Conservation (phyloP, 2,329 filamentous ascomycete species). For the Didymella pinodella region DNA sequence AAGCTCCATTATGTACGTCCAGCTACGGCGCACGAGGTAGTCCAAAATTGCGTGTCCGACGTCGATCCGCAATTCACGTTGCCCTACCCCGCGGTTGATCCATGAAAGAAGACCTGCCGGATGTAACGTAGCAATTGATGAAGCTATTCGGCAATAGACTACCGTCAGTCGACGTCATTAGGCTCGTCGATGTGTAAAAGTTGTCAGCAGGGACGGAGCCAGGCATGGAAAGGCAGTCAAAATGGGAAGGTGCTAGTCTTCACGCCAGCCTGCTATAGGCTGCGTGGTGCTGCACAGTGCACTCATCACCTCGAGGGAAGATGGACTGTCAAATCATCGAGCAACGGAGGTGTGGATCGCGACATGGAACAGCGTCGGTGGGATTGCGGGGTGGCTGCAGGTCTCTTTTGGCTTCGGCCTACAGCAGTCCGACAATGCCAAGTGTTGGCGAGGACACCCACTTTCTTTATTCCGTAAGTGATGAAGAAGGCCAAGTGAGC, state of each 20-base stretch:
- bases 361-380: slow-evolving; percentile 15
- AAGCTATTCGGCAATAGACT: slow-evolving; percentile 28
- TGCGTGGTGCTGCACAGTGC: neutral
- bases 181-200: slow-evolving; percentile 3
- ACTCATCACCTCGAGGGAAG: neutral
- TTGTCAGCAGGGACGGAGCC: slow-evolving; percentile 9
- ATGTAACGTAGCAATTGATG: slow-evolving; percentile 36
- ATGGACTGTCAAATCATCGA: slow-evolving; percentile 16
- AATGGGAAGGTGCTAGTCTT: slow-evolving; percentile 2
- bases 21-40: slow-evolving; percentile 6
- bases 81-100: slow-evolving; percentile 45
- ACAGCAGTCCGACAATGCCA: slow-evolving; percentile 9
- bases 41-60: slow-evolving; percentile 13
- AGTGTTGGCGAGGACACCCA: slow-evolving; percentile 4
- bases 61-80: slow-evolving; percentile 31
- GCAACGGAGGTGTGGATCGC: slow-evolving; percentile 12
- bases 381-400: slow-evolving; percentile 21
- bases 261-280: slow-evolving; percentile 6
- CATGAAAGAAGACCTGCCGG: slow-evolving; percentile 24
- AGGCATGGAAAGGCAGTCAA: neutral
- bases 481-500: neutral
- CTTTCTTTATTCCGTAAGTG: neutral
- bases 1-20: slow-evolving; percentile 7
- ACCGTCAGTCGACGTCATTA: slow-evolving; percentile 35
- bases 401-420: slow-evolving; percentile 1